Conservation (phyloP, 192 early-diverging fungal genomes). For the Coemansia sp. region DNA sequence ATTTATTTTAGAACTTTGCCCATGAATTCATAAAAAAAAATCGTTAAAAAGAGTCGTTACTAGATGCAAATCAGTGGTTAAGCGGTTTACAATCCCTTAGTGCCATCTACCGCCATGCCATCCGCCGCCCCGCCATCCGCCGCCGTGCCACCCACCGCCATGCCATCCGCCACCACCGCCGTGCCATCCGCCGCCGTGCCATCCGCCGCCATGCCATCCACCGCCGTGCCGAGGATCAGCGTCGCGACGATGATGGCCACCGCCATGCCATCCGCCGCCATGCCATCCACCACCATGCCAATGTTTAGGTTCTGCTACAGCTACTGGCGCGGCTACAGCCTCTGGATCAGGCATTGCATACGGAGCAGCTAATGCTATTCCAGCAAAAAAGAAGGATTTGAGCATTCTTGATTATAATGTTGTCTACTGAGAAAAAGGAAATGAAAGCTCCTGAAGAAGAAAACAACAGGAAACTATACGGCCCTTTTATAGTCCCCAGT, state of each 20-base stretch:
- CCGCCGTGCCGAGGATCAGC: too few species aligned
- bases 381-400: background rate
- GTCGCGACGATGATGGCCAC: too few species aligned
- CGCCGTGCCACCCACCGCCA: constrained; percentile 4
- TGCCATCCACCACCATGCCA: background rate
- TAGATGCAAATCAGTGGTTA: background rate
- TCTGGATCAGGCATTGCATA: background rate
- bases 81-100: background rate
- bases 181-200: constrained; percentile 8
- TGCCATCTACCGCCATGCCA: background rate
- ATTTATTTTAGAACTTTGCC: constrained; percentile 1
- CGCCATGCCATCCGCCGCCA: too few species aligned
- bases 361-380: background rate
- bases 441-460: background rate
- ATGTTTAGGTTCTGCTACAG: background rate
- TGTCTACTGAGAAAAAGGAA: background rate
- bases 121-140: constrained; percentile 8
- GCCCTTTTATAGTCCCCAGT: background rate
- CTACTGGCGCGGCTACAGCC: background rate
- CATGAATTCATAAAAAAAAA: constrained; percentile 7
- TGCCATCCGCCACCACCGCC: constrained; percentile 9
- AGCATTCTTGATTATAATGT: background rate
- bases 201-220: background rate
- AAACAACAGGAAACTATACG: background rate
- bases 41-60: background rate